Evolutionary conservation across 116 monocot species (phyloP).

Genomic region (Phalaenopsis hybrid): DNA sequence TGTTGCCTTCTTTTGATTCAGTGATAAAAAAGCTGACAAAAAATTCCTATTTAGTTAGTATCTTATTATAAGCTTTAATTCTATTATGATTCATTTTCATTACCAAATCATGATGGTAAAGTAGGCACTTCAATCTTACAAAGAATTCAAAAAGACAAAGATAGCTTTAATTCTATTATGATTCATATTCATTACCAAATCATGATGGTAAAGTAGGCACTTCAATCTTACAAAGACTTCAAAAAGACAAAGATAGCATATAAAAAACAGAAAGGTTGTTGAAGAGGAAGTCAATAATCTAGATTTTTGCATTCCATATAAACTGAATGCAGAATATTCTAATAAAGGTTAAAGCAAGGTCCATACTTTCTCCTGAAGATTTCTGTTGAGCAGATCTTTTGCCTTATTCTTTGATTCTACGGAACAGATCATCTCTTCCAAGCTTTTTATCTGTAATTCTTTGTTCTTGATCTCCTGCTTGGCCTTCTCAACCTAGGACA

Average conservation of each 20-base stretch:
- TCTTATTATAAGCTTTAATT: too few species aligned
- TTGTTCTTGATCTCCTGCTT: conserved; percentile 72
- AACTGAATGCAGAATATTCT: neutral
- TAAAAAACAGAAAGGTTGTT: neutral
- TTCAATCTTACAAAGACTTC: too few species aligned
- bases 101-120: too few species aligned
- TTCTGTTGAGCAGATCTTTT: conserved; percentile 50
- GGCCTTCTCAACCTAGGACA: conserved; percentile 53
- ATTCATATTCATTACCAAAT: too few species aligned
- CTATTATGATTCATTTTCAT: too few species aligned
- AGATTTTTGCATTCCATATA: neutral
- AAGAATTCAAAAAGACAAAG: too few species aligned
- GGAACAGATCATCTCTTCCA: conserved; percentile 59
- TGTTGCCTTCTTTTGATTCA: too few species aligned
- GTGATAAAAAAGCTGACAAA: too few species aligned
- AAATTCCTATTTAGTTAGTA: too few species aligned
- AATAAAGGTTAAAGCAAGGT: neutral
- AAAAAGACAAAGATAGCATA: neutral
- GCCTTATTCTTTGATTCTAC: conserved; percentile 60
- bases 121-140: too few species aligned
- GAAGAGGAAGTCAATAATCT: neutral
- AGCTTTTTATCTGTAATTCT: conserved; percentile 56
- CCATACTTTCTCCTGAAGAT: conserved; percentile 73
- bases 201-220: too few species aligned
- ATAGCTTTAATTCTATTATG: too few species aligned